Evolutionary conservation across 495 filamentous ascomycete species (phyloP).

Genomic region (Ramalina intermedia): DNA sequence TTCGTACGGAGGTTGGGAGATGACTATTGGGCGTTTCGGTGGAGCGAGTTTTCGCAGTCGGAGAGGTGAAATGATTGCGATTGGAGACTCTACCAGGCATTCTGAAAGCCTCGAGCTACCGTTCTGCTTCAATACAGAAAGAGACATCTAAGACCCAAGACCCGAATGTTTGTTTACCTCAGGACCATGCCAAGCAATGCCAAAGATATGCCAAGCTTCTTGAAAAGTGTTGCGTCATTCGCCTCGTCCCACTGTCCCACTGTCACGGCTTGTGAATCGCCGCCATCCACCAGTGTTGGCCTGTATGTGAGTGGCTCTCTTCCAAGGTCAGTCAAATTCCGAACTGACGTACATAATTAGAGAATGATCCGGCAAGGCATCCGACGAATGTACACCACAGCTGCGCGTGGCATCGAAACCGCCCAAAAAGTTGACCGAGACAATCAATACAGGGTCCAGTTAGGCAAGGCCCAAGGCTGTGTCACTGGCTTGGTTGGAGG

Average conservation of each 20-base stretch:
- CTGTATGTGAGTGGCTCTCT: too few relatives aligned
- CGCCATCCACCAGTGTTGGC: too few relatives aligned
- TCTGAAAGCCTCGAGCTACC: conserved; percentile 1
- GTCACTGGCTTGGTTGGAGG: conserved; percentile 78
- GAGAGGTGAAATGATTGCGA: conserved; percentile 38
- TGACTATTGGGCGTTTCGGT: conserved; percentile 35
- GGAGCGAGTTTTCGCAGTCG: conserved; percentile 41
- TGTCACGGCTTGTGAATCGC: too few relatives aligned
- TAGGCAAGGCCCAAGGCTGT: conserved; percentile 73
- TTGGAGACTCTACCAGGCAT: conserved; percentile 51
- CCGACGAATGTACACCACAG: conserved; percentile 41
- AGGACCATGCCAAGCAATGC: too few relatives aligned
- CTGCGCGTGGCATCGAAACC: conserved; percentile 31
- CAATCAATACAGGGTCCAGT: conserved; percentile 42
- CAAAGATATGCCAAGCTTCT: too few relatives aligned
- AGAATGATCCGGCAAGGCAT: conserved; percentile 44
- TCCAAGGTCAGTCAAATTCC: too few relatives aligned
- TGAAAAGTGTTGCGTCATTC: too few relatives aligned
- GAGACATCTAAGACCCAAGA: too few relatives aligned
- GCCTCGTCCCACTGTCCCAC: too few relatives aligned
- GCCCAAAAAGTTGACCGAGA: conserved; percentile 31
- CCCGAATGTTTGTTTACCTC: too few relatives aligned
- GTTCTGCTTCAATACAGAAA: too few relatives aligned
- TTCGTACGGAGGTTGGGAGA: conserved; percentile 36
- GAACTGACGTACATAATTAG: background rate